Conservation (phyloP, 192 early-diverging fungal species). For the Lunasporangiospora selenospora region DNA sequence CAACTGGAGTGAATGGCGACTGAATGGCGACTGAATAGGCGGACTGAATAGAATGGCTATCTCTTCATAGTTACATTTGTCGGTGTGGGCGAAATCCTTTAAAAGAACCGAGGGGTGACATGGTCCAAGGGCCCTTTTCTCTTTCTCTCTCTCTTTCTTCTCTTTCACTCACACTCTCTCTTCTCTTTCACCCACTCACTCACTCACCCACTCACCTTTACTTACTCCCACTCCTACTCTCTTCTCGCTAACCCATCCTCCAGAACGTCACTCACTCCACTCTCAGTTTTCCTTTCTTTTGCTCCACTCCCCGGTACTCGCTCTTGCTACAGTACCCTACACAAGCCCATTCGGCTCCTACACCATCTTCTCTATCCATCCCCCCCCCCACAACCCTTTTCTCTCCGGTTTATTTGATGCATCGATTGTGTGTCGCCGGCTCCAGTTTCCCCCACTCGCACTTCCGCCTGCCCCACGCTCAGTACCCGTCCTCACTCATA, state of each 20-base stretch:
- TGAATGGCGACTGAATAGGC: too few relatives aligned
- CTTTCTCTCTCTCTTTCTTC: background rate
- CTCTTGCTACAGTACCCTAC: too few relatives aligned
- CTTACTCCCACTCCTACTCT: background rate
- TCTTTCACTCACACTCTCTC: background rate
- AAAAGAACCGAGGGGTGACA: too few relatives aligned
- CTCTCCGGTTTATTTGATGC: constrained; percentile 28
- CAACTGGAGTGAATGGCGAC: too few relatives aligned
- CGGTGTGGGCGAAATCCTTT: too few relatives aligned
- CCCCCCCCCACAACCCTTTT: background rate
- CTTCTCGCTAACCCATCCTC: too few relatives aligned
- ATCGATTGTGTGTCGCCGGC: constrained; percentile 30
- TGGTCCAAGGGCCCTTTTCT: too few relatives aligned
- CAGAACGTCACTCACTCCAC: too few relatives aligned
- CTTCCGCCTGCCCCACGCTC: constrained; percentile 11
- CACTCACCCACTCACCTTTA: background rate
- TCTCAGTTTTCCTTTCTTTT: background rate
- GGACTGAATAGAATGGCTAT: too few relatives aligned
- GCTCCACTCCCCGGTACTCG: background rate
- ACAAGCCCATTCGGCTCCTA: too few relatives aligned
- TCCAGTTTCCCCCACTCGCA: too few relatives aligned
- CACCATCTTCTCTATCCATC: background rate
- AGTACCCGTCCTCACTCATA: constrained; percentile 30
- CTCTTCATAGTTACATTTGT: too few relatives aligned
- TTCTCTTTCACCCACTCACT: background rate